These are phyloP conservation scores for Cystobasidium sp. DNA, from an alignment of 1,284 basidiomycete genomes.

Conservation along the genomic window DNA sequence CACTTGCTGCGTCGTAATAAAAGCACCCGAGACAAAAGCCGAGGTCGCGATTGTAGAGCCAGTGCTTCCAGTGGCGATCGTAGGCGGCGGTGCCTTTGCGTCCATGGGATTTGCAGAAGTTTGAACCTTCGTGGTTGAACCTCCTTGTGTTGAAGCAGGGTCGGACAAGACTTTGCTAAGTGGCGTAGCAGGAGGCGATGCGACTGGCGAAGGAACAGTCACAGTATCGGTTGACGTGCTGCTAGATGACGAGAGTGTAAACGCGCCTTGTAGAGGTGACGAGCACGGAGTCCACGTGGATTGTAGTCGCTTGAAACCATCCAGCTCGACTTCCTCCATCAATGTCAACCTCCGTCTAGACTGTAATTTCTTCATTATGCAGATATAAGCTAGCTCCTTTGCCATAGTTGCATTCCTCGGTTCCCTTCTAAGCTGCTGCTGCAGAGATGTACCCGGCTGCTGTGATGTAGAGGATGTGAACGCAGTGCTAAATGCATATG, in stretches of 20 bases:
- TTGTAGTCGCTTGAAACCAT: constrained; percentile 11
- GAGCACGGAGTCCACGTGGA: background rate
- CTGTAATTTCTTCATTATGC: constrained; percentile 5
- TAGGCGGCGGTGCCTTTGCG: background rate
- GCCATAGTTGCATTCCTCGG: background rate
- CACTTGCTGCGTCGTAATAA: background rate
- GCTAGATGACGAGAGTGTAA: background rate
- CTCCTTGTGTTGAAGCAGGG: too few relatives aligned
- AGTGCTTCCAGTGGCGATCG: background rate
- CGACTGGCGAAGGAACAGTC: too few relatives aligned
- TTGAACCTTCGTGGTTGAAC: background rate
- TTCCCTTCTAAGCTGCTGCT: background rate
- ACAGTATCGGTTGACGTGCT: background rate
- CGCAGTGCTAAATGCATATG: too few relatives aligned
- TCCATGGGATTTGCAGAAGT: background rate
- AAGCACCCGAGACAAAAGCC: background rate
- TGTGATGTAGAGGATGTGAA: background rate
- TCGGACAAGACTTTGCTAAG: too few relatives aligned
- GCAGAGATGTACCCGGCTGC: background rate
- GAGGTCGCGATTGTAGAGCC: background rate
- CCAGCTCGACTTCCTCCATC: constrained; percentile 22
- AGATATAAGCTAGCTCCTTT: constrained; percentile 7
- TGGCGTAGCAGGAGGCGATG: too few relatives aligned
- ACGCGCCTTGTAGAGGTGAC: background rate
- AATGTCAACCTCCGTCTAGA: background rate